Conservation (phyloP, 176 grass and related monocot genomes). For the Rhynchospora tenuis region DNA sequence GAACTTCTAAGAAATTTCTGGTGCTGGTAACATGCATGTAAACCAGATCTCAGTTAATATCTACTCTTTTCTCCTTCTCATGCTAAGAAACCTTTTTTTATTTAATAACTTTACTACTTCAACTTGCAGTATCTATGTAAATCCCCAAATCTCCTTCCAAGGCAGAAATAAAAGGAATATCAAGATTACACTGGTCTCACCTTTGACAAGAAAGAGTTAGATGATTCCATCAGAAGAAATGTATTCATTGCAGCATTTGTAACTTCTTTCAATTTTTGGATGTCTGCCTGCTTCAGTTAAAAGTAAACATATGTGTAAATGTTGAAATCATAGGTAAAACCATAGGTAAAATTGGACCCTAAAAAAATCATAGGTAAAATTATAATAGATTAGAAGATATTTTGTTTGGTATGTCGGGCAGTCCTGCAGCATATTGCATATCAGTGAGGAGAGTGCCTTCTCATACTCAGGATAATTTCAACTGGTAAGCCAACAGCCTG, state of each 20-base stretch:
- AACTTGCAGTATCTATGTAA: not conserved
- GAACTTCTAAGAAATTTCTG: not conserved
- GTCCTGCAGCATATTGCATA: not conserved
- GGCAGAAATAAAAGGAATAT: not conserved
- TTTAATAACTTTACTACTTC: not conserved
- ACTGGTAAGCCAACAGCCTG: not conserved
- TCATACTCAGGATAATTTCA: not conserved
- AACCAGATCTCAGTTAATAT: not conserved
- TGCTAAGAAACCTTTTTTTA: not conserved
- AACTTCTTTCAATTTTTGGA: slow-evolving; percentile 73
- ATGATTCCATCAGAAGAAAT: slow-evolving; percentile 82
- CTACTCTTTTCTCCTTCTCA: not conserved
- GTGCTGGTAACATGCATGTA: not conserved
- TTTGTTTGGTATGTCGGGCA: not conserved
- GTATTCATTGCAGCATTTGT: slow-evolving; percentile 63
- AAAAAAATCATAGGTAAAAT: not conserved
- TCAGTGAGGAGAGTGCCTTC: not conserved
- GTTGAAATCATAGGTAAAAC: no score
- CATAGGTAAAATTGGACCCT: no score
- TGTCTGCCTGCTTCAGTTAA: slow-evolving; percentile 54
- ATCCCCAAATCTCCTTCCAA: not conserved
- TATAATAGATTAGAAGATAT: not conserved
- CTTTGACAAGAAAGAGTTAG: slow-evolving; percentile 70
- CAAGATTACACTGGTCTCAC: slow-evolving; percentile 21
- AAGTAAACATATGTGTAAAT: slow-evolving; percentile 20